Base-by-base conservation (phyloP, 768 basidiomycete species). In the Lactarius vividus region DNA sequence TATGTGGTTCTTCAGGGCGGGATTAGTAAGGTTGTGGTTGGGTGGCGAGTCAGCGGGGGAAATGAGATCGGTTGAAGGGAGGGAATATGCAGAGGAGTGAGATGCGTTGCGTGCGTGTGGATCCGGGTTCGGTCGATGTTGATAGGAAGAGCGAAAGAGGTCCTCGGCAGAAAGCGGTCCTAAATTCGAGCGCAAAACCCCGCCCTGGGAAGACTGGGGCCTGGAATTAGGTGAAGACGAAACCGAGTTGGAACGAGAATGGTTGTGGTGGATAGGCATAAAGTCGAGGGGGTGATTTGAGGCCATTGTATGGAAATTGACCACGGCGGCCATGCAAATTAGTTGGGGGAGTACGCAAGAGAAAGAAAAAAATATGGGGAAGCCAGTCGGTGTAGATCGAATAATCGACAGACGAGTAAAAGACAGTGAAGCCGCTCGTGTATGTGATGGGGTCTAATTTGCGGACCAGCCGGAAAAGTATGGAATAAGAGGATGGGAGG, bases 181-280 rank as follows among this genome's bases (percentile, higher is more conserved):
- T 70, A 87, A 76, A 40, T 74, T 77, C 46, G 80, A 73, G 70
- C 85, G 82, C 68, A 81, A 77, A 66, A 86, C 71, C 72, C 78
- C 72, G 70, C 89, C 88, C 75, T 89, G 89, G 70, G 90, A 87
- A 58, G 91, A 92, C 70, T 89, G 89, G 44, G 90, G 89, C 28
- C 91, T 85, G 56, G 90, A 89, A 73, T 86, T 86, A 57, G 88
- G 85, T 65, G 88, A 89, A 44, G 91, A 91, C 52, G 88, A 88
- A 75, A 91, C 83, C 23, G 91, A 93, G 75, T 82, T 85, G 54
- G 91, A 91, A 74, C 91, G 84, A 35, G 91, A 91, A 74, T 90
- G 91, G 68, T 81, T 81, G 74, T 80, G 80, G 69, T 80, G 83
- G 61, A 80, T 75, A 57, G 87, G 85, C 61, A 88, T 78, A 76